Base-by-base conservation (phyloP, 2,329 filamentous ascomycete genomes). In the Hirsutella thompsonii region DNA sequence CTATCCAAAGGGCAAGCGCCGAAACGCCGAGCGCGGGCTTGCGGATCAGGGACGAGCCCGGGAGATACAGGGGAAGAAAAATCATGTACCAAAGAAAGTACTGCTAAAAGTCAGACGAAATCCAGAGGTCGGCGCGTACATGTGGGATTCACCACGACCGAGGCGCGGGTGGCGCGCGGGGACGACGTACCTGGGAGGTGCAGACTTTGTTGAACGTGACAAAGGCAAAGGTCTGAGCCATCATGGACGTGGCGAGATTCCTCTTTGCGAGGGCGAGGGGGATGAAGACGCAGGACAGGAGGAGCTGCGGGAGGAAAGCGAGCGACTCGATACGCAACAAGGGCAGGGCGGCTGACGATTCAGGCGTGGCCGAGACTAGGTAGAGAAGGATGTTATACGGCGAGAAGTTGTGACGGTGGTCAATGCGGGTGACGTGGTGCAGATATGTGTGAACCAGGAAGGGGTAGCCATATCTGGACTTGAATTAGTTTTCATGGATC, bases 61-160 rank as follows among this genome's bases (percentile, higher is more conserved):
- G 88, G 0, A 98, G 79, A 57, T 95, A 94, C 38, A 95, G 80
- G 0, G 92, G 92, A 3, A 96, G 68, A 51, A 98, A 85, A 48
- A 95, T 77, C 62, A 95, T 80, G 62, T 98, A 96, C 92, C 92
- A 98, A 38, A 98, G 74, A 60, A 98, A 98, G 60, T 98, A 98
- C 87, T 94, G 10, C 23, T 18, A 20, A 23, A 10, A 30, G 10
- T 36, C 20, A 32, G 37, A 13, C 19, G 14, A 16, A n/a, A 2
- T 8, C n/a, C 9, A 20, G 20, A 11, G 34, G 11, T 9, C 9
- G 4, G 11, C 13, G 16, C 13, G 20, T 19, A 32, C 4, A 39
- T 20, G 14, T 13, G 23, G 23, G 11, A 13, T 30, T 11, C 13
- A 3, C 5, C 2, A 16, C 8, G n/a, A 35, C 14, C 4, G 16